These are phyloP conservation scores for Globisporangium polare DNA, from an alignment of 352 stramenopile species.

Conservation along the genomic window DNA sequence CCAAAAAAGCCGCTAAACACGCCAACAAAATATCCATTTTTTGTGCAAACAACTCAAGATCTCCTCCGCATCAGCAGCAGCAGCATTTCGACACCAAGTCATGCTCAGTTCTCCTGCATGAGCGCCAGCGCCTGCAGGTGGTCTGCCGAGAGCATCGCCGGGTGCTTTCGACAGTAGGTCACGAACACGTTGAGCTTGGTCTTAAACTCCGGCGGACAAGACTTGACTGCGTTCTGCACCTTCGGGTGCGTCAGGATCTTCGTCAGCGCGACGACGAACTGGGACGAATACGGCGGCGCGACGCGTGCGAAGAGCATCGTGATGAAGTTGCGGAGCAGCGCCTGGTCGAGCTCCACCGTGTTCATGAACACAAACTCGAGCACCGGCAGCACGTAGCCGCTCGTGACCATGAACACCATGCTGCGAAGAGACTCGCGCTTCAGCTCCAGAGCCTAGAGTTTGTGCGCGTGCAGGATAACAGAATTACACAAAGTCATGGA, in stretches of 20 bases:
- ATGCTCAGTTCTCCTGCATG: slow-evolving; percentile 33
- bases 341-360: slow-evolving; percentile 78
- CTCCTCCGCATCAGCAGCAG: not conserved
- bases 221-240: slow-evolving; percentile 79
- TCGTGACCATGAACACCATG: slow-evolving; percentile 88
- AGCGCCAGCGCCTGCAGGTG: slow-evolving; percentile 58
- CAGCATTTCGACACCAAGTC: not conserved
- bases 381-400: slow-evolving; percentile 80
- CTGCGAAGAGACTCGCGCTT: slow-evolving; percentile 80
- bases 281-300: slow-evolving; percentile 67
- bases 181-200: slow-evolving; percentile 67
- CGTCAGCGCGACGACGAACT: slow-evolving; percentile 65
- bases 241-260: slow-evolving; percentile 83
- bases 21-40: no score
- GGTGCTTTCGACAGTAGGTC: slow-evolving; percentile 66
- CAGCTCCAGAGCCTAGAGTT: slow-evolving; percentile 55
- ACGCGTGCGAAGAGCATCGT: slow-evolving; percentile 75
- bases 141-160: slow-evolving; percentile 47
- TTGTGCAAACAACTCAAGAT: no score
- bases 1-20: no score
- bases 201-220: slow-evolving; percentile 73
- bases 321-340: slow-evolving; percentile 82
- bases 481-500: not conserved
- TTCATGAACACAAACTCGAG: slow-evolving; percentile 82
- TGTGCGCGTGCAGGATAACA: not conserved